Evolutionary conservation across 2,329 filamentous ascomycete genomes (phyloP), one percentile per base, ranked within the genome.

Genomic region (Penicillium freii): DNA sequence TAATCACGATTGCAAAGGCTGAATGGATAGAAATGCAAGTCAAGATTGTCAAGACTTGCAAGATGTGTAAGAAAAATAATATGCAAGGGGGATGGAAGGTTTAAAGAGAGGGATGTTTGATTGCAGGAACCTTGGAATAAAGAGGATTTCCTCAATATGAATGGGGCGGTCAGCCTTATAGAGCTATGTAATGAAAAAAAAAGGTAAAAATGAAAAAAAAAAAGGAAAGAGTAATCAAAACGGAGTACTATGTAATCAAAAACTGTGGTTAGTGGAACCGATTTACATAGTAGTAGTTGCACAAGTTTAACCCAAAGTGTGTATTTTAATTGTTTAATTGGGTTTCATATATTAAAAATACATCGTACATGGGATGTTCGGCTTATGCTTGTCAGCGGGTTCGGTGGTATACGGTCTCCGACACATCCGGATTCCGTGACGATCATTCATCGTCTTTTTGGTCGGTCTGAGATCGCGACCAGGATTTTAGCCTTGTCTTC

Each of bases 101-200:
- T 45, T 29, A 47, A 46, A 38, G 11, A 52, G 40, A 51, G 46
- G 29, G 21, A 27, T 44, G 15, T 38, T n/a, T 44, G 21, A 27
- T 19, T 23, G 49, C 48, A 51, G n/a, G 53, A 45, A 21, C 5
- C 31, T 15, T 33, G 31, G 31, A 13, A 44, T 34, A 47, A 53
- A 53, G 54, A 53, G 54, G 31, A 10, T 11, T 17, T 31, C 4
- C 19, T 31, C 2, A n/a, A 31, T 10, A 31, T 33, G 29, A 43
- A 51, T 38, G 31, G 39, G 56, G 61, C 64, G 63, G 63, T 66
- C 63, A 66, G 62, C 62, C 62, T 64, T 66, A 65, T 61, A 60
- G 36, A 52, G 40, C 40, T 45, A 43, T 23, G n/a, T 10, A 13
- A 13, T 11, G 5, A 9, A 19, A 39, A 31, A 46, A 21, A 21